A percentile compares a stretch with the other conserved stretches of the same genome.
Evolutionary conservation across 805 yeast species (phyloP).

Genomic region (Zygoascus bituminiphila): DNA sequence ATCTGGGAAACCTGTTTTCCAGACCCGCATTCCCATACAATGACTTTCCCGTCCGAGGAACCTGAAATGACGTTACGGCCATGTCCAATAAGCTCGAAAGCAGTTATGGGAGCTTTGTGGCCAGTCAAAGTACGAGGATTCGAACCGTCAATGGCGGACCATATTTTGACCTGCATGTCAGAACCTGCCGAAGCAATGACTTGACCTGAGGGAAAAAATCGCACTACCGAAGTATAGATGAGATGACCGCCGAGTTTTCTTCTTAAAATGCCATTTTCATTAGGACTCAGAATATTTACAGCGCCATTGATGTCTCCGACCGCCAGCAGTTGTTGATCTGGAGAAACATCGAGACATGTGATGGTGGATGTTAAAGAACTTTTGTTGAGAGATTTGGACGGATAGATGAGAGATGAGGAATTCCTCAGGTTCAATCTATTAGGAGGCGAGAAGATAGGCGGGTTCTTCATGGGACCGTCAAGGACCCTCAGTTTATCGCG

Average conservation of each 20-base stretch:
- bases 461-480: constrained; percentile 10
- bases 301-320: constrained; percentile 33
- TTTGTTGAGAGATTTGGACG: background rate
- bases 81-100: constrained; percentile 44
- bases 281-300: constrained; percentile 21
- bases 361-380: constrained; percentile 13
- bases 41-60: constrained; percentile 44
- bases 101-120: constrained; percentile 44
- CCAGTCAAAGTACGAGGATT: constrained; percentile 44
- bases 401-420: constrained; percentile 4
- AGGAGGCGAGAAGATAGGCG: background rate
- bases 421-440: constrained; percentile 14
- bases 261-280: constrained; percentile 11
- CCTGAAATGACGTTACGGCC: constrained; percentile 62
- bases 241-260: constrained; percentile 41
- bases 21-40: constrained; percentile 63
- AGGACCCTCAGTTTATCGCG: constrained; percentile 6
- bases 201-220: constrained; percentile 56
- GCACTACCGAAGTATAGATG: constrained; percentile 35
- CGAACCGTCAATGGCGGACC: constrained; percentile 45
- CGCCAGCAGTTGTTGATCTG: constrained; percentile 23
- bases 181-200: constrained; percentile 52
- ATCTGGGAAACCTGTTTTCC: constrained; percentile 29
- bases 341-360: constrained; percentile 32
- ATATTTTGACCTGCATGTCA: constrained; percentile 53